Evolutionary conservation across 345 rosid genomes (phyloP), one percentile per base, ranked within the genome.

Genomic region (Draba incana): DNA sequence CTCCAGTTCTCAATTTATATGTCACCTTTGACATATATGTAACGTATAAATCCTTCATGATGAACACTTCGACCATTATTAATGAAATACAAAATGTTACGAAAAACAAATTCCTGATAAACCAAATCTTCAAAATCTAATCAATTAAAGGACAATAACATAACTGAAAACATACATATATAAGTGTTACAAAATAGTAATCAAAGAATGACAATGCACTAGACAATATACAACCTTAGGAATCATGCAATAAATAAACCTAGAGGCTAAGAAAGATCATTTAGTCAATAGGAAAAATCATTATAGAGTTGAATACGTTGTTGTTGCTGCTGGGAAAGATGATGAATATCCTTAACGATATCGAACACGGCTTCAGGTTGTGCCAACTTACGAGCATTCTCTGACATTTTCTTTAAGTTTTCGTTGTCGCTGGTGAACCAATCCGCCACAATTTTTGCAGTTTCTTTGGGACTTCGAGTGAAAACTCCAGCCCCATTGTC

Each of bases 291-390:
- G 20, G 73, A 74, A 46, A 47, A 56, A 4, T 75, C 78, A 62
- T 31, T 15, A 20, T 20, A 15, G 12, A 31, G 25, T 42, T 45
- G 78, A 62, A 75, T 63, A 20, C 61, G 70, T 41, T 75, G 66
- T 42, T 69, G 78, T 44, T 87, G 86, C 23, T 87, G 85, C 3
- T 62, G 70, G 0, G 86, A 80, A 8, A 93, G 88, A 65, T 86
- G 75, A 45, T 91, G 83, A 47, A 93, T 83, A 84, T 93, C 99
- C 81, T 82, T 88, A 5, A 91, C 97, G 11, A 93, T 93, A 79
- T 93, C 81, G 16, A 94, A 91, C 6, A 94, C 99, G 0, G 99
- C 99, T 57, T 94, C 91, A 0, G 99, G 97, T 31, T 91, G 92
- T 4, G 97, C 91, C 65, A 94, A 82, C 68, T 84, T 86, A 59